A percentile compares a stretch with the other conserved stretches of the same genome.
Evolutionary conservation across 805 yeast genomes (phyloP).

Genomic region (Blastobotrys muscicola): DNA sequence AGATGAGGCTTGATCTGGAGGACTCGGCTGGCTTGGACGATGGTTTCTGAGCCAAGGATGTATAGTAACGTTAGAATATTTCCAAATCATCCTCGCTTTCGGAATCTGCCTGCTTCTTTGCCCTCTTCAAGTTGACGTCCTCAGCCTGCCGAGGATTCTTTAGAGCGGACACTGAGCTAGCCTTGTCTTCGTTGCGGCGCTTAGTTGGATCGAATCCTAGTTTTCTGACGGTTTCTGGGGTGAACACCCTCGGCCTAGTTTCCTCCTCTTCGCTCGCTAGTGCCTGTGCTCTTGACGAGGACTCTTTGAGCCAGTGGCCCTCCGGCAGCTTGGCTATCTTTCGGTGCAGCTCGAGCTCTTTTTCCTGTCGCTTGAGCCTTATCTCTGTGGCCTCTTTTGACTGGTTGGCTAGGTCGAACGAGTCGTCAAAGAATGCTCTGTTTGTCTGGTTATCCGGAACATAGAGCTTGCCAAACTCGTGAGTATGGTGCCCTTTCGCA

Average conservation of each 20-base stretch:
- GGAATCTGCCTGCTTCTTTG: constrained; percentile 16
- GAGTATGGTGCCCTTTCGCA: constrained; percentile 1
- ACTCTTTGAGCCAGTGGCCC: constrained; percentile 19
- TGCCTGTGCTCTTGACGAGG: not conserved
- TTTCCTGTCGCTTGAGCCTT: constrained; percentile 14
- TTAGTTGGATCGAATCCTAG: constrained; percentile 25
- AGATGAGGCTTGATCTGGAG: constrained; percentile 11
- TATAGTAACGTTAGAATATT: constrained; percentile 4
- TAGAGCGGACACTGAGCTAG: not conserved
- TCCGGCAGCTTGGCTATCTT: constrained; percentile 21
- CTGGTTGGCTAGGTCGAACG: not conserved
- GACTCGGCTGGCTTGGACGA: constrained; percentile 8
- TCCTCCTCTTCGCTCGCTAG: not conserved
- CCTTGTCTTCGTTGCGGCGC: constrained; percentile 8
- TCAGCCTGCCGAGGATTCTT: constrained; percentile 1
- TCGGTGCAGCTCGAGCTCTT: constrained; percentile 29
- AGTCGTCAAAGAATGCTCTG: not conserved
- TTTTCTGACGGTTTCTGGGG: constrained; percentile 17
- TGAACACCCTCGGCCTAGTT: constrained; percentile 9
- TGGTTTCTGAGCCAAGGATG: constrained; percentile 5
- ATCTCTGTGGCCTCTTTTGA: constrained; percentile 26
- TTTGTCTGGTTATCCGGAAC: not conserved
- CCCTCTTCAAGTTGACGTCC: constrained; percentile 1
- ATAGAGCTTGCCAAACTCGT: not conserved
- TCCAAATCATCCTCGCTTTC: constrained; percentile 32